phyloP scores from a whole-genome alignment of 2,329 filamentous ascomycete genomes.

The Cercospora sp. region DNA sequence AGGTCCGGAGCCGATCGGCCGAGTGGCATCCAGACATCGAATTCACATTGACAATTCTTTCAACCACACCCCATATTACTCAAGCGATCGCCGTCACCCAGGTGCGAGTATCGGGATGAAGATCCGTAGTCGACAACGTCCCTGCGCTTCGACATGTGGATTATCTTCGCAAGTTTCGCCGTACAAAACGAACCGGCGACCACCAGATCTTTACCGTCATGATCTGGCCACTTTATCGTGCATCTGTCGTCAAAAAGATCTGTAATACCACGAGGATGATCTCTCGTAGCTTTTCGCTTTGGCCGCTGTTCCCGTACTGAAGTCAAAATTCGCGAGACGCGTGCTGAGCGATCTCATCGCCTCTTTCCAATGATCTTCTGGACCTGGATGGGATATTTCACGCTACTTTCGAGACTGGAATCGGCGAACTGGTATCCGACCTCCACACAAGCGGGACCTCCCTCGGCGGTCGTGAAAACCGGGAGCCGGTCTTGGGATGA shows the following conservation, averaged over 20 bases:
- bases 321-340: not conserved
- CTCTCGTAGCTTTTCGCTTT: not conserved
- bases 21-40: not conserved
- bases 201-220: not conserved
- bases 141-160: too few species aligned
- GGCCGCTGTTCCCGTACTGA: not conserved
- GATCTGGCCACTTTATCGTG: not conserved
- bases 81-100: too few species aligned
- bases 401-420: not conserved
- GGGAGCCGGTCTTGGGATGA: not conserved
- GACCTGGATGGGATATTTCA: too few species aligned
- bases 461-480: not conserved
- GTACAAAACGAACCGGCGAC: not conserved
- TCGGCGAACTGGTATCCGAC: not conserved
- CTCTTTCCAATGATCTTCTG: not conserved
- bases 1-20: not conserved
- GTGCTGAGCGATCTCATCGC: not conserved
- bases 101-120: too few species aligned
- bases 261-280: not conserved
- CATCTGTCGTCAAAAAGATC: not conserved
- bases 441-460: not conserved
- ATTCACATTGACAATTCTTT: not conserved
- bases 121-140: too few species aligned
- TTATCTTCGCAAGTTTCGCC: not conserved
- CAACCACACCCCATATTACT: not conserved